Base-by-base conservation (phyloP, 2,329 filamentous ascomycete genomes). In the Periconia macrospinosa region DNA sequence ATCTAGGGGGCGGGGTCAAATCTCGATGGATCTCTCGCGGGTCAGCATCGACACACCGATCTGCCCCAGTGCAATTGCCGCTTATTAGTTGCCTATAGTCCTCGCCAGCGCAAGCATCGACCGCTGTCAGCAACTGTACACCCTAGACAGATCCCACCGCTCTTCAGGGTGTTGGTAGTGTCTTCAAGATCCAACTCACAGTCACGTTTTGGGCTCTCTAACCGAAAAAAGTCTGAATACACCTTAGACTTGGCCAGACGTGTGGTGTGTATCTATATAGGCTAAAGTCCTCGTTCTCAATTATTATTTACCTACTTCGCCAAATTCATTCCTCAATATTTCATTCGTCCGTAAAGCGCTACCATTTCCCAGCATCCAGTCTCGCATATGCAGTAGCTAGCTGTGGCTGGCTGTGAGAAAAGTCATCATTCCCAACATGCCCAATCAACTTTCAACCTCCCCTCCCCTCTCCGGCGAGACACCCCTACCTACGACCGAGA, bases 401-500 rank as follows among this genome's bases (percentile, higher is more conserved):
- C 23, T 27, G 23, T 27, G 23, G 8, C 23, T 27, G 23, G 23
- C 23, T 27, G 23, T 27, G 23, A 8, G 5, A 6, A 14, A 6
- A 37, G 15, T 18, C 37, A 46, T 50, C 43, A 27, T 30, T 30
- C 14, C 20, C 7, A 20, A 30, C 27, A 60, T 60, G 57, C 50
- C 55, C n/a, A 49, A 50, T 41, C 18, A 37, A 37, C 49, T 50
- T n/a, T n/a, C 57, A 20, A 55, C 52, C 20, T 30, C 55, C n/a
- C 53, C 57, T 40, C 48, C 55, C 19, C 51, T 23, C 33, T 37
- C 33, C 11, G 33, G 33, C 15, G 33, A n/a, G 5, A 37, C 33
- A 37, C 50, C 52, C 8, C 15, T 49, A 30, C 43, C 53, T n/a
- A 23, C 57, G 18, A 42, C 48, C 40, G 65, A 68, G 6, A 61